Evolutionary conservation across 2,329 filamentous ascomycete genomes (phyloP).

Genomic region (Sclerotiophoma versabilis): DNA sequence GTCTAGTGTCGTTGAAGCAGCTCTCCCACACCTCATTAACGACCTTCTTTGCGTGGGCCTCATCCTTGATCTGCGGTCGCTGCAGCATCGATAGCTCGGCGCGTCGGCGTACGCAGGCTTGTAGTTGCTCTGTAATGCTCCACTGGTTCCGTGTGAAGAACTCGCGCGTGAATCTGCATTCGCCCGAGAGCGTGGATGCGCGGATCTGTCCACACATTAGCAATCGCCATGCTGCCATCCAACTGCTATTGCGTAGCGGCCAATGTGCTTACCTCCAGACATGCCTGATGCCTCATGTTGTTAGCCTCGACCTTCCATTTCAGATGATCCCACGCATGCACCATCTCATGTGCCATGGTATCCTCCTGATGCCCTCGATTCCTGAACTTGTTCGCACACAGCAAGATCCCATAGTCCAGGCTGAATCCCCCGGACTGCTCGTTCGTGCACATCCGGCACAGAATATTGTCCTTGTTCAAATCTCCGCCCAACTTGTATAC

Average conservation of each 20-base stretch:
- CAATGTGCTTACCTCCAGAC: slow-evolving; percentile 74
- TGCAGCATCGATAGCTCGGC: slow-evolving; percentile 81
- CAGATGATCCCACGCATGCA: slow-evolving; percentile 94
- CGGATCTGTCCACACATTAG: slow-evolving; percentile 69
- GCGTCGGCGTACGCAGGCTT: slow-evolving; percentile 84
- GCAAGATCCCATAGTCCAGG: slow-evolving; percentile 82
- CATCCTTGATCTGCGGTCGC: slow-evolving; percentile 81
- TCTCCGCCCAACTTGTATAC: slow-evolving; percentile 79
- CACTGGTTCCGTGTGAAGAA: slow-evolving; percentile 85
- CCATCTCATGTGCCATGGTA: slow-evolving; percentile 95
- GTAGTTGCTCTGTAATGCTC: slow-evolving; percentile 89
- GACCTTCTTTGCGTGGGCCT: slow-evolving; percentile 83
- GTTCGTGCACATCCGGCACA: slow-evolving; percentile 79
- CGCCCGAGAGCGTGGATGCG: slow-evolving; percentile 88
- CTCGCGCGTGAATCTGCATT: slow-evolving; percentile 89
- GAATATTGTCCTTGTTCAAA: slow-evolving; percentile 76
- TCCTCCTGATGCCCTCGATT: slow-evolving; percentile 86
- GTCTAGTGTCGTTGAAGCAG: slow-evolving; percentile 91
- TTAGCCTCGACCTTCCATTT: slow-evolving; percentile 87
- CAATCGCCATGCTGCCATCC: background rate
- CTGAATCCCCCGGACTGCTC: slow-evolving; percentile 84
- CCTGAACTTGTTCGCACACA: slow-evolving; percentile 91
- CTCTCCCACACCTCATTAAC: slow-evolving; percentile 99
- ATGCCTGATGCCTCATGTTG: slow-evolving; percentile 88
- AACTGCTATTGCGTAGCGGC: background rate